phyloP scores from a whole-genome alignment of 306 rosid genomes.

The Quercus variabilis region DNA sequence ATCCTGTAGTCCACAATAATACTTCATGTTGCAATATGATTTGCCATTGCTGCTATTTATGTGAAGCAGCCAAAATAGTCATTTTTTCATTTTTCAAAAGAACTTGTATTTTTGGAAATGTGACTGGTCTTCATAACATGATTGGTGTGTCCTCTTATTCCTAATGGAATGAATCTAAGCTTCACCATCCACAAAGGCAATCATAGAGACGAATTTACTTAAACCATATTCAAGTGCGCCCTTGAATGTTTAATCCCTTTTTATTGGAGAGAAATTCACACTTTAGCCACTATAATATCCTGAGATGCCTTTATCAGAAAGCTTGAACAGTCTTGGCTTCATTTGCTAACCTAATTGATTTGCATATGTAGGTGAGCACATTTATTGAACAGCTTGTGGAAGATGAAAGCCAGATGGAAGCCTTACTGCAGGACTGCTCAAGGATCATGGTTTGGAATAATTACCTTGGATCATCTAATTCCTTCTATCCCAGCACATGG shows the following conservation, averaged over 20 bases:
- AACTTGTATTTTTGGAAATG: background rate
- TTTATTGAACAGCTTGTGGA: slow-evolving; percentile 80
- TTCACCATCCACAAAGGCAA: background rate
- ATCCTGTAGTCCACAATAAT: background rate
- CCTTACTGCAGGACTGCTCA: slow-evolving; percentile 59
- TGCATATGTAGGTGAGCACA: slow-evolving; percentile 59
- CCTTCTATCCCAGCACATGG: slow-evolving; percentile 65
- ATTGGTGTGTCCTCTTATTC: background rate
- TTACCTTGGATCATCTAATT: slow-evolving; percentile 38
- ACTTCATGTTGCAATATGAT: background rate
- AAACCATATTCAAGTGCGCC: background rate
- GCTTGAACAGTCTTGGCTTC: background rate
- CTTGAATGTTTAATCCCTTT: background rate
- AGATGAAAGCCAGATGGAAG: slow-evolving; percentile 95
- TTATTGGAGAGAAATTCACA: background rate
- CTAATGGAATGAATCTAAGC: background rate
- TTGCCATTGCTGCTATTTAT: background rate
- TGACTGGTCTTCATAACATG: background rate
- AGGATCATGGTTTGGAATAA: slow-evolving; percentile 77
- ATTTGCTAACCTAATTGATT: slow-evolving; percentile 21
- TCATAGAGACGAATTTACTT: background rate
- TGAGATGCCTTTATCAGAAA: slow-evolving; percentile 5
- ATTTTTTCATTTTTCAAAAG: background rate
- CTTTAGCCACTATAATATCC: background rate
- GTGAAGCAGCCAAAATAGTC: slow-evolving; percentile 3